These are phyloP conservation scores for Nannochloris sp. DNA, from an alignment of 139 green algal species.

Conservation along the genomic window DNA sequence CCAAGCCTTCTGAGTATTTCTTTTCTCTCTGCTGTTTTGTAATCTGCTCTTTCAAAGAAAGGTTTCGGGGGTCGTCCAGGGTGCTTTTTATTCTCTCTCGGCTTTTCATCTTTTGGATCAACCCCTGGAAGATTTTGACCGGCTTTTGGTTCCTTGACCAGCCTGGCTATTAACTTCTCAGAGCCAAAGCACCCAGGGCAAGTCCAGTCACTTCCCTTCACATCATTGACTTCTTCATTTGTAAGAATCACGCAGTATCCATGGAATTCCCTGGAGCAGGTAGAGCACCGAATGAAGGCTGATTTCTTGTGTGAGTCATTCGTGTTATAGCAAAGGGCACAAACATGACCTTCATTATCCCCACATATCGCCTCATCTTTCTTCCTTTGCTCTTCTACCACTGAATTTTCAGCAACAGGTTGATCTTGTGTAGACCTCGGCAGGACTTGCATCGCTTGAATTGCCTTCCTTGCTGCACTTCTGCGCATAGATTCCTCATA, in stretches of 20 bases:
- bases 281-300: slow-evolving; percentile 32
- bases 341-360: slow-evolving; percentile 31
- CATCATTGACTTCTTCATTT: slow-evolving; percentile 15
- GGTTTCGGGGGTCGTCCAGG: slow-evolving; percentile 11
- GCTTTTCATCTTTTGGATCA: not conserved
- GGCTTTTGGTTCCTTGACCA: not conserved
- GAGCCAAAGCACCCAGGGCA: slow-evolving; percentile 19
- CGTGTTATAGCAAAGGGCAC: slow-evolving; percentile 7
- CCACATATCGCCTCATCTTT: slow-evolving; percentile 19
- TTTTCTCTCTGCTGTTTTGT: slow-evolving; percentile 12
- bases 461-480: slow-evolving; percentile 13
- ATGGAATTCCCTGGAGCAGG: slow-evolving; percentile 39
- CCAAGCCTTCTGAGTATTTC: slow-evolving; percentile 9
- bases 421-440: not conserved
- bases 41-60: slow-evolving; percentile 15
- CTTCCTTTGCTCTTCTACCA: slow-evolving; percentile 9
- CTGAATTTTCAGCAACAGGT: slow-evolving; percentile 1
- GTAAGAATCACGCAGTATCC: slow-evolving; percentile 18
- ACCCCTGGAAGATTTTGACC: not conserved
- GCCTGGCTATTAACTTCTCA: slow-evolving; percentile 10
- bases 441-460: not conserved
- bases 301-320: slow-evolving; percentile 17
- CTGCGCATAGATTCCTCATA: slow-evolving; percentile 41
- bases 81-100: slow-evolving; percentile 1
- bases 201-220: slow-evolving; percentile 16